Base-by-base conservation (phyloP, 768 basidiomycete genomes). In the Russula vinacea region DNA sequence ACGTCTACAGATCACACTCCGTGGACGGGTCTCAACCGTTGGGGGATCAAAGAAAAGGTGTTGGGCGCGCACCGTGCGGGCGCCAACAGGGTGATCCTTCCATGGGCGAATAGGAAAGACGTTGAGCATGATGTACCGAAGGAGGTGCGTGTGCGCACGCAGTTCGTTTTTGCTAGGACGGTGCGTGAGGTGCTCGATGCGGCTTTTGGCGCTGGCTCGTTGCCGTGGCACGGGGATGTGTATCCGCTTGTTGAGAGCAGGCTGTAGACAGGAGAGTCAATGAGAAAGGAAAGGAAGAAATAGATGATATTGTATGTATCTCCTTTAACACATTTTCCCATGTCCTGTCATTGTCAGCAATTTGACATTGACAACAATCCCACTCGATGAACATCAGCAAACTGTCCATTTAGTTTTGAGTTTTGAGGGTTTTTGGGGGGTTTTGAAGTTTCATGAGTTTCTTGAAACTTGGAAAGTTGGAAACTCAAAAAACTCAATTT, bases 1-100 rank as follows among this genome's bases (percentile, higher is more conserved):
- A 24, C 14, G 11, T 14, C 13, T 37, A 11, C 44, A 87, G 84
- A 89, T 95, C 58, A 96, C 94, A 0, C 80, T 94, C 1, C 83
- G 92, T 2, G 90, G 92, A 17, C 84, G 84, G 9, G 87, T 93
- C 40, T 89, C 87, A 0, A 84, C 92, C 5, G 90, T 96, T 2
- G 93, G 93, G 93, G 93, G 0, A 90, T 96, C 75, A 93, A 94
- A 72, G 94, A 94, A 79, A 92, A 92, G 72, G 84, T 95, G 1
- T 82, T 96, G 19, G 93, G 92, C 19, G 94, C 94, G 0, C 92
- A 95, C 73, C 85, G 94, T 7, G 92, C 92, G 2, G 85, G 88
- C 40, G 84, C 94, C 50, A 87, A 80, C 54, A 94, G 87, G 71
- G 84, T 96, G 40, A 87, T 97, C 60, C 78, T 97, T 7, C 94